Evolutionary conservation across 2,329 filamentous ascomycete species (phyloP).

Genomic region (Capronia coronata): DNA sequence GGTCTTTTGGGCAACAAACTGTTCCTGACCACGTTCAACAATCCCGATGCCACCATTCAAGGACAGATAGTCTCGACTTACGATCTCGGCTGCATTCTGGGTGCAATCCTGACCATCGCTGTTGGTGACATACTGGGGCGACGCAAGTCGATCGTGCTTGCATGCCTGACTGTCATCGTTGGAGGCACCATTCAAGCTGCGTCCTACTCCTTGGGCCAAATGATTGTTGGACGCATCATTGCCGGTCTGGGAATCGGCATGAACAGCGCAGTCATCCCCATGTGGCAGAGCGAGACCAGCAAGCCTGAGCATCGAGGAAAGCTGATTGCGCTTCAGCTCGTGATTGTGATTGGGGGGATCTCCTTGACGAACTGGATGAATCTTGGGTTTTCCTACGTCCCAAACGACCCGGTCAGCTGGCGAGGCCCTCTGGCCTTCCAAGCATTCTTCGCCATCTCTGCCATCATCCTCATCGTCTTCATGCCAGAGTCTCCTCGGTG

Average conservation of each 20-base stretch:
- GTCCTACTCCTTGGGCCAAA: slow-evolving; percentile 37
- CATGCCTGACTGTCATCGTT: slow-evolving; percentile 38
- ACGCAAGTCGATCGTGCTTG: slow-evolving; percentile 39
- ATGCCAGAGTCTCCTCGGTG: slow-evolving; percentile 36
- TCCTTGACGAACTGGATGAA: slow-evolving; percentile 21
- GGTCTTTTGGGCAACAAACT: too few species aligned
- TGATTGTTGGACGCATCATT: slow-evolving; percentile 33
- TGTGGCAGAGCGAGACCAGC: slow-evolving; percentile 18
- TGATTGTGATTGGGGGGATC: slow-evolving; percentile 11
- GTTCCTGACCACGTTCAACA: too few species aligned
- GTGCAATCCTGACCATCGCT: slow-evolving; percentile 35
- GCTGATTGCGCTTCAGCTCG: slow-evolving; percentile 19
- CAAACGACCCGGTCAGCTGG: slow-evolving; percentile 26
- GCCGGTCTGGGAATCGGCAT: slow-evolving; percentile 20
- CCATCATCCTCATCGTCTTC: slow-evolving; percentile 33
- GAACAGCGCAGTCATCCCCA: slow-evolving; percentile 18
- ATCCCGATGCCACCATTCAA: too few species aligned
- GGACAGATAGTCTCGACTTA: too few species aligned
- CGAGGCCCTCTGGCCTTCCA: slow-evolving; percentile 47
- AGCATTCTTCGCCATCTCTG: slow-evolving; percentile 39
- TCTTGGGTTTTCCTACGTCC: slow-evolving; percentile 18
- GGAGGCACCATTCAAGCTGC: slow-evolving; percentile 41
- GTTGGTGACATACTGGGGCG: slow-evolving; percentile 46
- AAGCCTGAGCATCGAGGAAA: slow-evolving; percentile 14
- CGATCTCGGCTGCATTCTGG: background rate